Percentiles rank a stretch among this genome's conserved stretches.
phyloP scores from a whole-genome alignment of 805 yeast species.

The Ogataea paradorogensis region DNA sequence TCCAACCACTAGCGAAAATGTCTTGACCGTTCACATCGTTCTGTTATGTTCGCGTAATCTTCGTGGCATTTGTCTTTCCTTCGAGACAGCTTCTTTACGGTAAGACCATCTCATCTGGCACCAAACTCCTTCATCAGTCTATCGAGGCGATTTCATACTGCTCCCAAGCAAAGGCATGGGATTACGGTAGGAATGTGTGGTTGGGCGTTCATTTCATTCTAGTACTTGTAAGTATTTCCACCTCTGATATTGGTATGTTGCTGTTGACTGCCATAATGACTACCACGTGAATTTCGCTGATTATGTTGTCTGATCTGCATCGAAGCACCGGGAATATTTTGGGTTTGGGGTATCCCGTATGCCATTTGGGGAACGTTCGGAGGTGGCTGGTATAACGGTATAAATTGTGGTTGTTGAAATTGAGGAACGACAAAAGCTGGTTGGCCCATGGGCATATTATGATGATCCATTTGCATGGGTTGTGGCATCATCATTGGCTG shows the following conservation, averaged over 20 bases:
- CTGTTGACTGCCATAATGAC: slow-evolving; percentile 14
- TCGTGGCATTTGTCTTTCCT: too few relatives aligned
- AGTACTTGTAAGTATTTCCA: background rate
- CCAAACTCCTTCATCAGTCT: too few relatives aligned
- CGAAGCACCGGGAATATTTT: slow-evolving; percentile 9
- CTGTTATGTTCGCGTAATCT: too few relatives aligned
- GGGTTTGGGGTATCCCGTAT: slow-evolving; percentile 17
- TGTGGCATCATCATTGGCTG: slow-evolving; percentile 23
- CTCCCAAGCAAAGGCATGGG: too few relatives aligned
- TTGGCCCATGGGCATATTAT: slow-evolving; percentile 15
- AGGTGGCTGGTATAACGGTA: slow-evolving; percentile 20
- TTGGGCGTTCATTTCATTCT: too few relatives aligned
- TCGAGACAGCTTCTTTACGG: too few relatives aligned
- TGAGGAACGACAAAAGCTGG: slow-evolving; percentile 22
- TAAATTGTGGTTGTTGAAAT: slow-evolving; percentile 21
- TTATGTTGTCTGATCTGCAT: slow-evolving; percentile 16
- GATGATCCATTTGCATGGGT: slow-evolving; percentile 21
- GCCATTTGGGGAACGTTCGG: slow-evolving; percentile 18
- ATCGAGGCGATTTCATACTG: too few relatives aligned
- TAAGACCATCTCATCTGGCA: too few relatives aligned
- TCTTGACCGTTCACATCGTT: too few relatives aligned
- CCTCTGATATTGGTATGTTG: slow-evolving; percentile 3
- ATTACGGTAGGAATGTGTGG: too few relatives aligned
- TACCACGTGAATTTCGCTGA: slow-evolving; percentile 14
- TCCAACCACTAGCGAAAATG: too few relatives aligned